Conservation (phyloP, 169 alveolate genomes). For the Plasmodium gaboni region DNA sequence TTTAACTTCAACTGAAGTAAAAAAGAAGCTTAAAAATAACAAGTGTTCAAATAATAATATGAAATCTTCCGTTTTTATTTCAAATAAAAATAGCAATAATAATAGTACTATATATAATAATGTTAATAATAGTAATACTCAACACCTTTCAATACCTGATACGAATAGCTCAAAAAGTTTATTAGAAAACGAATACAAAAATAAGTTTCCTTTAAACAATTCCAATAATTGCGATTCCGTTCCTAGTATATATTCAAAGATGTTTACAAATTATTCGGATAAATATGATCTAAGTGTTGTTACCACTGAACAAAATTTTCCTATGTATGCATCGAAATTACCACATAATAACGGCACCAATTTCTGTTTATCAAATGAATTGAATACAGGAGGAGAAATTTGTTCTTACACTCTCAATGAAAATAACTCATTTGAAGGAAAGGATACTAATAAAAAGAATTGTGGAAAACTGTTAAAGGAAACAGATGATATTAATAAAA, state of each 20-base stretch:
- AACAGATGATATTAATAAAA: not conserved
- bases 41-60: constrained; percentile 5
- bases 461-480: not conserved
- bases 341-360: not conserved
- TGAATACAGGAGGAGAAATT: not conserved
- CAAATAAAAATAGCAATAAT: constrained; percentile 9
- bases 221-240: constrained; percentile 19
- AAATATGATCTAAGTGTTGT: not conserved
- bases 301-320: not conserved
- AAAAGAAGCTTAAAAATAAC: constrained; percentile 26
- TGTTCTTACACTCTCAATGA: constrained; percentile 11
- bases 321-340: constrained; percentile 6
- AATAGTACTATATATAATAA: not conserved
- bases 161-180: constrained; percentile 7
- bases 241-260: constrained; percentile 5
- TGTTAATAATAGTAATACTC: constrained; percentile 10
- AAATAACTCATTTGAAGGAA: not conserved
- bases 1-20: constrained; percentile 32
- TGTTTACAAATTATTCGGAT: constrained; percentile 21
- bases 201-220: constrained; percentile 24
- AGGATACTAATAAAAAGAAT: not conserved
- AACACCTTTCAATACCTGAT: constrained; percentile 10
- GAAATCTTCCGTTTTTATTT: constrained; percentile 19
- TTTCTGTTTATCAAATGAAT: not conserved
- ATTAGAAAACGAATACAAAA: constrained; percentile 13